Evolutionary conservation across 192 early-diverging fungal species (phyloP), one percentile per base, ranked within the genome.

Genomic region (Irineochytrium annulatum): DNA sequence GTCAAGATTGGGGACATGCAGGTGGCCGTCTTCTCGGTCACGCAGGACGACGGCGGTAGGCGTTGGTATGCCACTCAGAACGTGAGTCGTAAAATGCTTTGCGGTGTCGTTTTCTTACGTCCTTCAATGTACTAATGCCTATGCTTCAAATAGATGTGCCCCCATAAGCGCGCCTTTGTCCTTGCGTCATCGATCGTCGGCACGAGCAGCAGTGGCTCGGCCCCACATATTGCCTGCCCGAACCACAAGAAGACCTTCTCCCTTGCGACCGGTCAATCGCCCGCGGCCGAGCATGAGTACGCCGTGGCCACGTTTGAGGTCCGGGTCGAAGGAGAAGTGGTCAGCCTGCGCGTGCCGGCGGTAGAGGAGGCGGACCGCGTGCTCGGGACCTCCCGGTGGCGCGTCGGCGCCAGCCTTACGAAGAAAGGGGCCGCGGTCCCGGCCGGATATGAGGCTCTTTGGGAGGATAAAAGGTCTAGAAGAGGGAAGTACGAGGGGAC

Each of bases 31-130:
- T 89, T 83, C 67, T 68, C 59, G 54, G 48, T 64, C 33, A 63
- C 69, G 53, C 27, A 65, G 32, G 49, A 64, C 6, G 67, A 61
- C 22, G 49, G 14, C 11, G 17, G 13, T 51, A 24, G 26, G 11
- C 76, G 78, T 28, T 87, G 81, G 81, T 87, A 84, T 57, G 84
- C 86, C 16, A 86, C 85, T 11, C 84, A 86, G 62, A 86, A 86
- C 65, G 65, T 67, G 33, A 67, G 65, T 67, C 43, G 6, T n/a
- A 11, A 14, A 11, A n/a, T n/a, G n/a, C n/a, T n/a, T n/a, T n/a
- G n/a, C n/a, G n/a, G n/a, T 16, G n/a, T 20, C 6, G 8, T 51
- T 22, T 8, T 8, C 48, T 51, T 67, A 17, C 11, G 6, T 8
- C 6, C 27, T 13, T 26, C 27, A 20, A 57, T 17, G 24, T 62